These are phyloP conservation scores for Porcisia hertigi DNA, from an alignment of 208 protist species.

Conservation along the genomic window DNA sequence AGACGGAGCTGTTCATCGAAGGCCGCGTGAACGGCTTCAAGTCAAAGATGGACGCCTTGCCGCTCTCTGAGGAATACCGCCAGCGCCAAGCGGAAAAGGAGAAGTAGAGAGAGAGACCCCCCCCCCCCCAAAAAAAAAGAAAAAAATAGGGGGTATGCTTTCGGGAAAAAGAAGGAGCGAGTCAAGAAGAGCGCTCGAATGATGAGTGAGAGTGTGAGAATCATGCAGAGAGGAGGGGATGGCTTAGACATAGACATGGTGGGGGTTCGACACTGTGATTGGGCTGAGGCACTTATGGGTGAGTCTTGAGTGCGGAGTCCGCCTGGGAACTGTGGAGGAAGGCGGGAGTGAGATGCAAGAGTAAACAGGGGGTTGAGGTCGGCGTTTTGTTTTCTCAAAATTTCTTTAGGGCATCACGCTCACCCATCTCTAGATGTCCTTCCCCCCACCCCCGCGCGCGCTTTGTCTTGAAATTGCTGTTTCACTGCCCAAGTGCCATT, in stretches of 20 bases:
- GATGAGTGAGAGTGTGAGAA: not conserved
- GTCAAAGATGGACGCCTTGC: slow-evolving; percentile 78
- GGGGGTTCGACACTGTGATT: not conserved
- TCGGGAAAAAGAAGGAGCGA: not conserved
- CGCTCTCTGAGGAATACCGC: slow-evolving; percentile 62
- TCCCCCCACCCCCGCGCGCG: not conserved
- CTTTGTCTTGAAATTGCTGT: not conserved
- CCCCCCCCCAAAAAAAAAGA: not conserved
- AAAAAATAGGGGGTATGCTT: not conserved
- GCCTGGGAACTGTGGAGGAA: not conserved
- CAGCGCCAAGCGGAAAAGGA: slow-evolving; percentile 38
- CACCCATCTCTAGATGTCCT: not conserved
- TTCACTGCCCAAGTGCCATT: not conserved
- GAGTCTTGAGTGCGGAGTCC: not conserved
- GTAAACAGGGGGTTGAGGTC: not conserved
- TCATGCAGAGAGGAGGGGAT: not conserved
- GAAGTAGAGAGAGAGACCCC: slow-evolving; percentile 14
- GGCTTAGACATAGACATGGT: not conserved
- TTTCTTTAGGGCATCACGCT: not conserved
- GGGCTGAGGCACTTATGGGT: not conserved
- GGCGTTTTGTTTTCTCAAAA: not conserved
- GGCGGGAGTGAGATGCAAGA: not conserved
- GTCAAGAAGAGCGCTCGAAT: too few relatives aligned
- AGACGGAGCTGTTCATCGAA: slow-evolving; percentile 87
- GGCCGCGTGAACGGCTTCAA: slow-evolving; percentile 79